Evolutionary conservation across 2,329 filamentous ascomycete species (phyloP).

Genomic region (Beauveria sp.): DNA sequence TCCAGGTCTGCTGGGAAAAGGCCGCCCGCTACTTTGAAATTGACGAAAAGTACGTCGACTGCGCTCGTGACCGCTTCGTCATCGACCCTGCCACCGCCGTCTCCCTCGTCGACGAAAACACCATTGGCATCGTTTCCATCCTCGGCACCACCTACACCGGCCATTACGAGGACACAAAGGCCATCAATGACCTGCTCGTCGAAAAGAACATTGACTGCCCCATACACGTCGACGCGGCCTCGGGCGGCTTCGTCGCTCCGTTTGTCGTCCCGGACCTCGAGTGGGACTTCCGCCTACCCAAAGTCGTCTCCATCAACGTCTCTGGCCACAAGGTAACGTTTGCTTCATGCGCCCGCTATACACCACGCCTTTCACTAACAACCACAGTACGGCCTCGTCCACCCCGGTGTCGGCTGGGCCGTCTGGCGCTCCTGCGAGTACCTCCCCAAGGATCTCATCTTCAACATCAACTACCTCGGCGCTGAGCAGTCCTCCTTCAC

Average conservation of each 20-base stretch:
- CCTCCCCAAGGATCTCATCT: conserved; percentile 85
- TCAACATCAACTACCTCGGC: conserved; percentile 98
- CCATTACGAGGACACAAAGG: conserved; percentile 90
- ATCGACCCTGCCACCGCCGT: conserved; percentile 58
- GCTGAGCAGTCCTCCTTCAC: conserved; percentile 95
- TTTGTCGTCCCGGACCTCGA: conserved; percentile 77
- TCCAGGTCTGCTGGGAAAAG: conserved; percentile 98
- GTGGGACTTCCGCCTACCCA: conserved; percentile 88
- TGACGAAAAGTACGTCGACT: conserved; percentile 75
- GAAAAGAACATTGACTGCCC: conserved; percentile 69
- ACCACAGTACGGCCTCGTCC: conserved; percentile 53
- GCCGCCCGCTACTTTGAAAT: conserved; percentile 83
- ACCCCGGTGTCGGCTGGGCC: conserved; percentile 91
- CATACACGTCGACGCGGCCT: conserved; percentile 91
- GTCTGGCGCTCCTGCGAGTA: conserved; percentile 79
- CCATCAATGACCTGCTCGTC: conserved; percentile 78
- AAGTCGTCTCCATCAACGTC: conserved; percentile 88
- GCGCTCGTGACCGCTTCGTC: conserved; percentile 52
- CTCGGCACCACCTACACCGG: conserved; percentile 92
- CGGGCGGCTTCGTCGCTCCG: conserved; percentile 85
- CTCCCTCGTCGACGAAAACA: conserved; percentile 56
- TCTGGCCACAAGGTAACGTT: conserved; percentile 73
- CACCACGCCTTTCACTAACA: neutral
- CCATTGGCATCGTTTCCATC: conserved; percentile 87
- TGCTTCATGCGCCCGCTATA: conserved; percentile 22